Evolutionary conservation across 2,329 filamentous ascomycete species (phyloP).

Genomic region (Diaporthe sp.): DNA sequence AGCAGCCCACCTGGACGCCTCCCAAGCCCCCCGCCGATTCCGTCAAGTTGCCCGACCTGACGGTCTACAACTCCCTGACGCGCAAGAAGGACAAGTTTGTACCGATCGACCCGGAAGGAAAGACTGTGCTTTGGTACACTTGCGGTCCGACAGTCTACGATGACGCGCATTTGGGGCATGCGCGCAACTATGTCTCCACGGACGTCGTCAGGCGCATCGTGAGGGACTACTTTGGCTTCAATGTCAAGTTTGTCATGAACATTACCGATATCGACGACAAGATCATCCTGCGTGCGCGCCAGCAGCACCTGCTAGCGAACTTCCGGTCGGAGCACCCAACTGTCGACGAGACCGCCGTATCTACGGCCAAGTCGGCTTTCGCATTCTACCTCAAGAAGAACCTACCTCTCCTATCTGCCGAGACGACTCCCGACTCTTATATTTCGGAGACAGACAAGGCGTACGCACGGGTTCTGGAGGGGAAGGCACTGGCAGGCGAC

Average conservation of each 20-base stretch:
- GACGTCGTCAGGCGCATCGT: conserved; percentile 90
- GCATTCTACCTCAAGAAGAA: conserved; percentile 68
- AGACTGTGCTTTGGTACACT: conserved; percentile 83
- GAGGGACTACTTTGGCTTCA: conserved; percentile 84
- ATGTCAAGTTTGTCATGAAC: conserved; percentile 92
- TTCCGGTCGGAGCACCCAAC: conserved; percentile 69
- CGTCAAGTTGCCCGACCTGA: conserved; percentile 33
- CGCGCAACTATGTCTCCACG: conserved; percentile 90
- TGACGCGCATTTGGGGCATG: conserved; percentile 83
- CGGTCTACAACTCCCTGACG: conserved; percentile 40
- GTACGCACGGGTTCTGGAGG: conserved; percentile 66
- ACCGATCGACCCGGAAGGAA: conserved; percentile 68
- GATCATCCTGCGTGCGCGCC: conserved; percentile 69
- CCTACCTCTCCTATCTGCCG: conserved; percentile 62
- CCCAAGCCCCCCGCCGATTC: conserved; percentile 34
- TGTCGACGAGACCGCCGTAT: conserved; percentile 47
- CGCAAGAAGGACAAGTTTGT: conserved; percentile 40
- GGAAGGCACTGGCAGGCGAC: conserved; percentile 68
- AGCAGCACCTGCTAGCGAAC: conserved; percentile 70
- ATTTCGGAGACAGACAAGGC: conserved; percentile 61
- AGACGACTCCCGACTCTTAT: conserved; percentile 61
- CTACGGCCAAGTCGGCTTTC: conserved; percentile 61
- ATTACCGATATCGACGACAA: conserved; percentile 89
- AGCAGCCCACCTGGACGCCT: conserved; percentile 39
- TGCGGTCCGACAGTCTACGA: conserved; percentile 92